Percentiles rank a stretch among this genome's conserved stretches.
Evolutionary conservation across 2,329 filamentous ascomycete species (phyloP).

Genomic region (Sclerotinia subarctica): DNA sequence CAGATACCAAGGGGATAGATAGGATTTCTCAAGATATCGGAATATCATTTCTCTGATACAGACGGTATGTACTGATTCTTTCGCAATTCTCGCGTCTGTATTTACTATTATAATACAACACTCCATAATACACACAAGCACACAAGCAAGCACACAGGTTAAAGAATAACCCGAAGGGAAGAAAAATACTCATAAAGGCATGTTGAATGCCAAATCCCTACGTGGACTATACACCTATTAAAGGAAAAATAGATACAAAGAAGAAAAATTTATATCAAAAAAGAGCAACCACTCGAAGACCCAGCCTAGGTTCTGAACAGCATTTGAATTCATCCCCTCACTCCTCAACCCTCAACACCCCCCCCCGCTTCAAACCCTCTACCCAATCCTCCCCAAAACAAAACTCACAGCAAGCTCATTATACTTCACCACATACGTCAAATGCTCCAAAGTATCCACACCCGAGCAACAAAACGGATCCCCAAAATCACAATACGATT

Average conservation of each 20-base stretch:
- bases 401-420: neutral
- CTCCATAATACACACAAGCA: neutral
- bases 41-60: no score
- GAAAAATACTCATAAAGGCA: neutral
- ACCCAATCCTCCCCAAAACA: slow-evolving; percentile 3
- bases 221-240: neutral
- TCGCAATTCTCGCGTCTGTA: no score
- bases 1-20: no score
- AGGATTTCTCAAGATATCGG: no score
- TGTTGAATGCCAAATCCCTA: neutral
- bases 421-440: neutral
- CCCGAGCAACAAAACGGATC: slow-evolving; percentile 8
- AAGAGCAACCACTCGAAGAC: neutral
- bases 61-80: no score
- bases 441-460: neutral
- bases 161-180: neutral
- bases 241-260: neutral
- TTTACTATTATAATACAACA: accelerated
- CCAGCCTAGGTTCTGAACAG: neutral
- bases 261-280: neutral
- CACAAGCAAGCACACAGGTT: neutral
- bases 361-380: neutral
- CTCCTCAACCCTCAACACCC: neutral
- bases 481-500: slow-evolving; percentile 7
- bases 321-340: neutral